A percentile compares a stretch with the other conserved stretches of the same genome.
Evolutionary conservation across 371 early-diverging fungal species (phyloP).

Genomic region (Actinomortierella ambigua): DNA sequence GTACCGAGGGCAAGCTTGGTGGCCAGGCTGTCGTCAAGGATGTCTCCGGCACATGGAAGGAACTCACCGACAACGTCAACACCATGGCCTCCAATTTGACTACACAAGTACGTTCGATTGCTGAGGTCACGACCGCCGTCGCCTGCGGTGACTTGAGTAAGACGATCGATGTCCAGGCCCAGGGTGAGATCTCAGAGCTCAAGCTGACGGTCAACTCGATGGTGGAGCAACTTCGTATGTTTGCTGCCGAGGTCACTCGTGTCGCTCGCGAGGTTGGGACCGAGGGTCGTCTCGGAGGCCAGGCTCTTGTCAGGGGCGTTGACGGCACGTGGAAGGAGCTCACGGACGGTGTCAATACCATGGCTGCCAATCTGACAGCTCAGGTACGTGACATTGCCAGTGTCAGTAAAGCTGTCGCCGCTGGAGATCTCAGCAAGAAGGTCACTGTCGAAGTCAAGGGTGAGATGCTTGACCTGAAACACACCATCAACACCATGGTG

Average conservation of each 20-base stretch:
- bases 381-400: slow-evolving; percentile 48
- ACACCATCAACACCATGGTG: slow-evolving; percentile 66
- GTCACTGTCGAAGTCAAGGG: slow-evolving; percentile 58
- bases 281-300: slow-evolving; percentile 61
- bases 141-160: slow-evolving; percentile 54
- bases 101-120: slow-evolving; percentile 56
- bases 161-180: slow-evolving; percentile 47
- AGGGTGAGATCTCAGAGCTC: slow-evolving; percentile 53
- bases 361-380: slow-evolving; percentile 49
- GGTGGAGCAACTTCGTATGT: slow-evolving; percentile 63
- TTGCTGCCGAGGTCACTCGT: slow-evolving; percentile 71
- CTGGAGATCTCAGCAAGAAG: slow-evolving; percentile 58
- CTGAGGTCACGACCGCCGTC: slow-evolving; percentile 55
- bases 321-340: slow-evolving; percentile 66
- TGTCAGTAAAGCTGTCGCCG: slow-evolving; percentile 49
- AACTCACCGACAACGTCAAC: slow-evolving; percentile 58
- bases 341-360: slow-evolving; percentile 64
- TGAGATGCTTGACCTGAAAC: slow-evolving; percentile 57
- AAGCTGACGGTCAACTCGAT: slow-evolving; percentile 59
- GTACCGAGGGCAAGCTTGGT: slow-evolving; percentile 53
- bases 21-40: slow-evolving; percentile 47
- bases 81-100: slow-evolving; percentile 55
- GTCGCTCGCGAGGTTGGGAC: slow-evolving; percentile 69
- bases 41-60: slow-evolving; percentile 60
- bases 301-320: slow-evolving; percentile 63